Evolutionary conservation across 805 yeast species (phyloP), one percentile per base, ranked within the genome.

Genomic region (Grigorovia humatica): DNA sequence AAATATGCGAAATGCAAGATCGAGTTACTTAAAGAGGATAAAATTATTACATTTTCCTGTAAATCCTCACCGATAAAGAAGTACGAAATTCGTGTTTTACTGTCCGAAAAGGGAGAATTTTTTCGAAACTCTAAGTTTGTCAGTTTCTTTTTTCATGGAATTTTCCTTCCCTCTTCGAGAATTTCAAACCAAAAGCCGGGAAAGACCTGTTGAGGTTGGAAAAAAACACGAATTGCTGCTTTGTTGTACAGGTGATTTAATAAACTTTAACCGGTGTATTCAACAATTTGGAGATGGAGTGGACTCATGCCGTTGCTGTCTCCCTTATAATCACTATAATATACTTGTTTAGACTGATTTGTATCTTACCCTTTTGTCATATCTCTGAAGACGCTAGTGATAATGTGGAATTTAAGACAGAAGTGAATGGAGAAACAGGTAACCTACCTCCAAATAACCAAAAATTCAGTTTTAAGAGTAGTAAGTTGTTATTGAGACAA

Each of bases 301-400:
- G 11, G 15, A 32, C 38, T 32, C 38, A 32, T 32, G 38, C 4
- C 3, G 38, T 32, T 32, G 15, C 15, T 32, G 5, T 32, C 9
- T 32, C 15, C 15, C 38, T 32, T 32, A 9, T 58, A 9, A 42
- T 54, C 1, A 32, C 54, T 18, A 49, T 58, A 12, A 43, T 46
- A 8, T 55, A 51, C 44, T 44, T 55, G 13, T 47, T 55, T 12
- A 52, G 63, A 15, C 23, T 61, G 41, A 51, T 61, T 35, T 35
- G 48, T 4, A 55, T 60, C 9, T 35, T 62, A 27, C 65, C 66
- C 4, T 55, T 59, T 43, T 55, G 52, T 46, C 50, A 50, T 20
- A 13, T 43, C n/a, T 23, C n/a, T 8, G 17, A 19, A 15, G 23
- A 6, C 6, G 9, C 47, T 41, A n/a, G 30, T 5, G 43, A 27